Evolutionary conservation across 805 yeast species (phyloP).

Genomic region (Metschnikowia rubicola): DNA sequence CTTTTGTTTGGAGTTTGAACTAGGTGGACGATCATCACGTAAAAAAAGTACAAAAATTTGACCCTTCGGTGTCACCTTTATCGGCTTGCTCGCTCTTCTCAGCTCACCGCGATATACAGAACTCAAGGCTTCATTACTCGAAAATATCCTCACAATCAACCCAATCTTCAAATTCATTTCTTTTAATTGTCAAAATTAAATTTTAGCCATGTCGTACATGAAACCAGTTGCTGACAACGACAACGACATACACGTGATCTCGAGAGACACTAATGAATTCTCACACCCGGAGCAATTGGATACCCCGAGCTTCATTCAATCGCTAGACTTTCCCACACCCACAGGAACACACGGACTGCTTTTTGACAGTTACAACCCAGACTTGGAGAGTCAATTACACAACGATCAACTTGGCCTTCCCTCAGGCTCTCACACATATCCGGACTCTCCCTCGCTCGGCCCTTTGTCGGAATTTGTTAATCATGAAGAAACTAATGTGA

Average conservation of each 20-base stretch:
- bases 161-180: not conserved
- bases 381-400: slow-evolving; percentile 4
- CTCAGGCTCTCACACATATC: not conserved
- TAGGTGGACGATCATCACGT: no score
- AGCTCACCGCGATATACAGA: slow-evolving; percentile 3
- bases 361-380: slow-evolving; percentile 9
- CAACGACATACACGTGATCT: slow-evolving; percentile 17
- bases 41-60: not conserved
- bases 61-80: not conserved
- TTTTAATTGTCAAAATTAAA: not conserved
- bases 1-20: no score
- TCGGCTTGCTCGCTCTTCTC: slow-evolving; percentile 8
- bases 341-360: slow-evolving; percentile 5
- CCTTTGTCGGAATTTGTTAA: slow-evolving; percentile 9
- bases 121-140: not conserved
- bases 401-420: not conserved
- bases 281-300: slow-evolving; percentile 12
- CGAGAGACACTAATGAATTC: slow-evolving; percentile 11
- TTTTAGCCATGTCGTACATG: slow-evolving; percentile 7
- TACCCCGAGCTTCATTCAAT: slow-evolving; percentile 17
- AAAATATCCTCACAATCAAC: slow-evolving; percentile 3
- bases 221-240: slow-evolving; percentile 11
- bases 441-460: not conserved
- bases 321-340: slow-evolving; percentile 17
- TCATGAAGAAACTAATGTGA: not conserved